phyloP scores from a whole-genome alignment of 495 filamentous ascomycete genomes.

The Xylaria cubensis region DNA sequence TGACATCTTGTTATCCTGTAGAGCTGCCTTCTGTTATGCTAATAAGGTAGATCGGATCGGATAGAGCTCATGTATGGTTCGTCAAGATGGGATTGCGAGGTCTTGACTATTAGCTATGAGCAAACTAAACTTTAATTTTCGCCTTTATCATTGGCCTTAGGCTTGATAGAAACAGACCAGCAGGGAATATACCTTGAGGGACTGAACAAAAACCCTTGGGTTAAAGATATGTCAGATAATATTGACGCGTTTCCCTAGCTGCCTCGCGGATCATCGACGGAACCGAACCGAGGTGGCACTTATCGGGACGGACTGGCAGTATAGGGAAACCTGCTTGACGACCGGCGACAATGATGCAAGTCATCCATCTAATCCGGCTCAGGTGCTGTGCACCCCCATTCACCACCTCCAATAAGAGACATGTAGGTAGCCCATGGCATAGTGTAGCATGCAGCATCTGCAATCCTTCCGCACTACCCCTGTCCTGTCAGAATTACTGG shows the following conservation, averaged over 20 bases:
- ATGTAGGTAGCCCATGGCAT: neutral
- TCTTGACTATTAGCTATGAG: neutral
- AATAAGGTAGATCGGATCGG: conserved; percentile 20
- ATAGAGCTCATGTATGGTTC: conserved; percentile 2
- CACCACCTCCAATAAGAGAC: neutral
- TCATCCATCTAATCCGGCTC: neutral
- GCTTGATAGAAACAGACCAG: neutral
- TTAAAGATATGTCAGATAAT: neutral
- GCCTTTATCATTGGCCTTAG: neutral
- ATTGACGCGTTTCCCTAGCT: neutral
- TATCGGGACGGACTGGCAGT: conserved; percentile 3
- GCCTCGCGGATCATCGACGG: neutral
- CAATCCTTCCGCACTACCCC: conserved; percentile 18
- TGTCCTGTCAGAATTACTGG: conserved; percentile 8
- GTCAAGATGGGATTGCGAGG: neutral
- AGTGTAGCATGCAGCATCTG: neutral
- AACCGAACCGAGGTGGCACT: neutral
- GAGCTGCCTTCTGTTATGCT: neutral
- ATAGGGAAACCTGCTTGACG: neutral
- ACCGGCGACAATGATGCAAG: conserved; percentile 10
- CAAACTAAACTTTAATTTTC: neutral
- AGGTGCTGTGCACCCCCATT: conserved; percentile 8
- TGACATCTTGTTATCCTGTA: conserved; percentile 4
- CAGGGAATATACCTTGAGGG: neutral
- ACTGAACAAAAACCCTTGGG: neutral